Conservation (phyloP, 306 rosid species). For the Purshia tridentata region DNA sequence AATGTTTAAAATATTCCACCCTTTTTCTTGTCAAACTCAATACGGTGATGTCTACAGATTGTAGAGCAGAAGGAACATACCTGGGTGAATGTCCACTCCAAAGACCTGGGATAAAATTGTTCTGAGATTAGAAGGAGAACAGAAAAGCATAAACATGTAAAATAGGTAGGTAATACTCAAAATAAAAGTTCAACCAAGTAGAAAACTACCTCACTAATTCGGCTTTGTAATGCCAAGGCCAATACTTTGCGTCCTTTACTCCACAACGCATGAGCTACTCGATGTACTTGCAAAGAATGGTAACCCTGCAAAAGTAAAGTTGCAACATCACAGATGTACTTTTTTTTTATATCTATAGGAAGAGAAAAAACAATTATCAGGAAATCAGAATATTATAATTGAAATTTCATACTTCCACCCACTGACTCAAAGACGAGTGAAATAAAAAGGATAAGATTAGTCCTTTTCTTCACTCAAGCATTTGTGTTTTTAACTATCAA, state of each 20-base stretch:
- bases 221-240: slow-evolving; percentile 89
- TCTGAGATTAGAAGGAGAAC: slow-evolving; percentile 19
- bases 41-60: background rate
- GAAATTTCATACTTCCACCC: no score
- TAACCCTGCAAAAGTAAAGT: slow-evolving; percentile 59
- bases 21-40: background rate
- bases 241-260: slow-evolving; percentile 71
- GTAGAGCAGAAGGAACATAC: slow-evolving; percentile 41
- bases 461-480: background rate
- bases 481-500: no score
- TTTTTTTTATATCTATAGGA: background rate
- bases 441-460: background rate
- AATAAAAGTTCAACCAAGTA: slow-evolving; percentile 12
- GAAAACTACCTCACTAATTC: slow-evolving; percentile 72
- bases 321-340: slow-evolving; percentile 19
- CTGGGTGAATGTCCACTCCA: slow-evolving; percentile 92
- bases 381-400: background rate
- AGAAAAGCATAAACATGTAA: slow-evolving; percentile 1
- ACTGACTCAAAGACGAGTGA: background rate
- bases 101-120: slow-evolving; percentile 64
- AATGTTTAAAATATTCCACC: background rate
- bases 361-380: background rate
- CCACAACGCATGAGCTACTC: slow-evolving; percentile 86
- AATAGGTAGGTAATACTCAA: background rate
- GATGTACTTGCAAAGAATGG: slow-evolving; percentile 80